phyloP scores from a whole-genome alignment of 176 grass and related monocot species.

The Bolboschoenus planiculmis region DNA sequence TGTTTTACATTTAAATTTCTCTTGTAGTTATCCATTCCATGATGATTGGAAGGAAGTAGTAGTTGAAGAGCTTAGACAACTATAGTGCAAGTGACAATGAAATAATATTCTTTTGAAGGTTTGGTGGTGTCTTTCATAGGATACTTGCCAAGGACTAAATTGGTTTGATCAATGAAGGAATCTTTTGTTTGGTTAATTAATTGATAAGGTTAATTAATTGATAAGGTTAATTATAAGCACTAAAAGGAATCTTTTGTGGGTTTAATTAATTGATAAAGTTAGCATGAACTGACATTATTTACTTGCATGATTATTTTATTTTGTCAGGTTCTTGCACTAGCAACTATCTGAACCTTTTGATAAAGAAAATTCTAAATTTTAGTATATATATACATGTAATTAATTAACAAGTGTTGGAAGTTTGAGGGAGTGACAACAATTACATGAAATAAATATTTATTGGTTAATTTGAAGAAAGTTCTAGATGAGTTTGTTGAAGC shows the following conservation, averaged over 20 bases:
- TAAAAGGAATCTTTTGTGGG: background rate
- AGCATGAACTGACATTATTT: background rate
- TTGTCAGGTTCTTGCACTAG: background rate
- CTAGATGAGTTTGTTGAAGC: no score
- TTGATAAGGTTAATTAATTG: background rate
- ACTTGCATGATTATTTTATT: background rate
- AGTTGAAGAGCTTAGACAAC: background rate
- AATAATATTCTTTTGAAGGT: background rate
- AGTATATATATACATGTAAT: no score
- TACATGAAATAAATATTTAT: no score
- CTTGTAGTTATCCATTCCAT: background rate
- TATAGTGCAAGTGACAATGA: background rate
- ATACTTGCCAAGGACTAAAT: background rate
- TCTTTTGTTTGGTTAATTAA: background rate
- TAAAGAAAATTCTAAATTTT: no score
- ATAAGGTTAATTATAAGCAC: background rate
- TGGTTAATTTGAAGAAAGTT: no score
- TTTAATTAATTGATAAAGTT: background rate
- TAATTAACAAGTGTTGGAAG: no score
- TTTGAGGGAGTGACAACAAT: no score
- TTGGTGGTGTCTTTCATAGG: background rate
- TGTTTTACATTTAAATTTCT: background rate
- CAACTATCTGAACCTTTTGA: no score
- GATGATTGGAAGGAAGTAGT: background rate
- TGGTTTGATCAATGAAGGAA: background rate